A percentile compares a stretch with the other conserved stretches of the same genome.
These are phyloP conservation scores for Neurospora sp. DNA, from an alignment of 2,329 filamentous ascomycete species.

Conservation along the genomic window DNA sequence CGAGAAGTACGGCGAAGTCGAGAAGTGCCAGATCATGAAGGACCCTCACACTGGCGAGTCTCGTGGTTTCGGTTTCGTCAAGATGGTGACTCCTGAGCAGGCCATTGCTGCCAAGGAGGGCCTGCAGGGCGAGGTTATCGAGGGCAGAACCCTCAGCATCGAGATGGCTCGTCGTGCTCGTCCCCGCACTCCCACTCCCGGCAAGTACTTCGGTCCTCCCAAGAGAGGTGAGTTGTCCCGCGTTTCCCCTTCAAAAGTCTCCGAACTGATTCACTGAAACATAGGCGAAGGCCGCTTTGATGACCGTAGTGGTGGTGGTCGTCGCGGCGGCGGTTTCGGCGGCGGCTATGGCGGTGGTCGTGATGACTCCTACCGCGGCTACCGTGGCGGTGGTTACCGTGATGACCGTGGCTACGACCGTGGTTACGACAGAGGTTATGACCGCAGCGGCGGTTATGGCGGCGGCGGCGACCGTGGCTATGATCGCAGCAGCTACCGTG, in stretches of 20 bases:
- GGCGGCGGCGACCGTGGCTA: slow-evolving; percentile 27
- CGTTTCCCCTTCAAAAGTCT: slow-evolving; percentile 20
- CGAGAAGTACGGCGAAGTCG: slow-evolving; percentile 96
- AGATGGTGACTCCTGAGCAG: slow-evolving; percentile 92
- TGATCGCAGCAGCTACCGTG: slow-evolving; percentile 42
- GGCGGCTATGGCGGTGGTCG: slow-evolving; percentile 33
- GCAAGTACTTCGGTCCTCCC: slow-evolving; percentile 97
- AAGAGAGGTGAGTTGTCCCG: slow-evolving; percentile 72
- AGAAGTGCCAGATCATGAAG: slow-evolving; percentile 99
- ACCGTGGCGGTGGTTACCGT: slow-evolving; percentile 17
- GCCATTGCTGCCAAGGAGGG: slow-evolving; percentile 96
- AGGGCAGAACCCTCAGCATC: slow-evolving; percentile 92
- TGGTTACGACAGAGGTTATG: slow-evolving; percentile 36
- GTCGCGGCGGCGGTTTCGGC: slow-evolving; percentile 50
- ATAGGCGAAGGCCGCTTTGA: slow-evolving; percentile 50
- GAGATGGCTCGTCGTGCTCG: slow-evolving; percentile 96
- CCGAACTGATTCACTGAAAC: slow-evolving; percentile 37
- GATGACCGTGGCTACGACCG: slow-evolving; percentile 31
- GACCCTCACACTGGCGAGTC: slow-evolving; percentile 98
- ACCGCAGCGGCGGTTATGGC: slow-evolving; percentile 15
- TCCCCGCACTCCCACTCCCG: slow-evolving; percentile 90
- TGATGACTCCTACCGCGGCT: slow-evolving; percentile 46
- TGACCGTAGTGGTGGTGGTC: slow-evolving; percentile 34
- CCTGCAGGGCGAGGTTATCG: slow-evolving; percentile 87
- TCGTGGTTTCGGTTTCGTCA: slow-evolving; percentile 97